Base-by-base conservation (phyloP, 805 yeast genomes). In the Spathaspora arborariae region DNA sequence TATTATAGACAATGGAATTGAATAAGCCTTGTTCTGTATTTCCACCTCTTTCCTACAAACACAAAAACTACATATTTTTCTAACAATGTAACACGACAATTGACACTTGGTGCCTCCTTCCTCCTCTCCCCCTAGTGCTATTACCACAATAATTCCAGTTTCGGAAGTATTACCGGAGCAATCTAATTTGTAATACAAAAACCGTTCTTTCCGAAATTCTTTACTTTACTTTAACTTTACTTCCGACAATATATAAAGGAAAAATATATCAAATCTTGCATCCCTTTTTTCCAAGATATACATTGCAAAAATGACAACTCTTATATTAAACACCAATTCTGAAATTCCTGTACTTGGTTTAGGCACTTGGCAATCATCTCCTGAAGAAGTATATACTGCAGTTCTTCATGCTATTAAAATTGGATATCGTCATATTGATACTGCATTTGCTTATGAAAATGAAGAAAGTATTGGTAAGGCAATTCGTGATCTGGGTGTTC, bases 371-470 rank as follows among this genome's bases (percentile, higher is more conserved):
- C 68, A 67, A 58, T 77, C 85, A 16, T 60, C 76, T 18, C 75
- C 70, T 9, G 76, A 76, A 34, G 81, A 76, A 16, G 88, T 78
- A 22, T 68, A 71, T 55, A 63, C 68, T 20, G 77, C 91, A 15
- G 87, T 82, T 34, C 58, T 66, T 33, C 57, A 70, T 22, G 92
- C 92, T 9, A 57, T 82, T 49, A 66, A 82, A 51, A 67, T 70
- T 30, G 90, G 90, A 22, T 84, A 84, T 67, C 75, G 80, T 52
- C 94, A 86, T 62, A 82, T 87, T 51, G 94, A 86, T 64, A 79
- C 88, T 15, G 94, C 95, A 21, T 78, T 80, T 36, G 73, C 74
- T 41, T 86, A 85, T 65, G 68, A 72, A 9, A 85, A 84, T 57
- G 91, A 86, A 62, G 80, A 60, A 41, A 77, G 75, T 42, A 84